phyloP scores from a whole-genome alignment of 2,329 filamentous ascomycete species.

The Colletotrichum musae region DNA sequence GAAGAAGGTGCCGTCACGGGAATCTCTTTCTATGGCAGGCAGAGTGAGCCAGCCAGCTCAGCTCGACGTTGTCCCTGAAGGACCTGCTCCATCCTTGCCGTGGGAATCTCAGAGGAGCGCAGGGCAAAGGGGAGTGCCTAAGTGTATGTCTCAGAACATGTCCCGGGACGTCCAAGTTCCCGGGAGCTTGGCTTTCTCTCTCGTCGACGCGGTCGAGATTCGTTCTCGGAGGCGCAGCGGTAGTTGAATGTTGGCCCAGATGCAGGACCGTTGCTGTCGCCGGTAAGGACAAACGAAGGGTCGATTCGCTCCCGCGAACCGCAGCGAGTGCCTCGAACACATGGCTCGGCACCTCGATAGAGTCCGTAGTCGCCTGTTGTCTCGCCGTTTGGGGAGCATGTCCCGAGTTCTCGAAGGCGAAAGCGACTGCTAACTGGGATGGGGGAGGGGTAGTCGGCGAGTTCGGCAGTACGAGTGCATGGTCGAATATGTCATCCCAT shows the following conservation, averaged over 20 bases:
- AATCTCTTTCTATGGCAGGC: not conserved
- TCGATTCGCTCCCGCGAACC: not conserved
- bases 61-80: too few relatives aligned
- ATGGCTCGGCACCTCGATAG: conserved; percentile 3
- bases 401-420: not conserved
- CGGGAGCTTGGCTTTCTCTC: not conserved
- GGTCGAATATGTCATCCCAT: not conserved
- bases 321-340: conserved; percentile 13
- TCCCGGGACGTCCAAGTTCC: not conserved
- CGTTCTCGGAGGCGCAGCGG: not conserved
- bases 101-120: not conserved
- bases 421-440: too few relatives aligned
- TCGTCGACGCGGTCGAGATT: not conserved
- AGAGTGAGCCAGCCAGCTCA: not conserved
- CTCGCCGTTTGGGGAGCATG: conserved; percentile 13
- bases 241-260: too few relatives aligned
- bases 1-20: not conserved
- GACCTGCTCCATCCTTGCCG: too few relatives aligned
- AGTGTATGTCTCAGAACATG: not conserved
- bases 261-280: too few relatives aligned
- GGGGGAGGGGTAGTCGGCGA: too few relatives aligned
- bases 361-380: not conserved
- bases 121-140: not conserved
- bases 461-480: too few relatives aligned
- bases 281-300: not conserved